Evolutionary conservation across 768 basidiomycete species (phyloP).

Genomic region (Kwoniella heveanensis): DNA sequence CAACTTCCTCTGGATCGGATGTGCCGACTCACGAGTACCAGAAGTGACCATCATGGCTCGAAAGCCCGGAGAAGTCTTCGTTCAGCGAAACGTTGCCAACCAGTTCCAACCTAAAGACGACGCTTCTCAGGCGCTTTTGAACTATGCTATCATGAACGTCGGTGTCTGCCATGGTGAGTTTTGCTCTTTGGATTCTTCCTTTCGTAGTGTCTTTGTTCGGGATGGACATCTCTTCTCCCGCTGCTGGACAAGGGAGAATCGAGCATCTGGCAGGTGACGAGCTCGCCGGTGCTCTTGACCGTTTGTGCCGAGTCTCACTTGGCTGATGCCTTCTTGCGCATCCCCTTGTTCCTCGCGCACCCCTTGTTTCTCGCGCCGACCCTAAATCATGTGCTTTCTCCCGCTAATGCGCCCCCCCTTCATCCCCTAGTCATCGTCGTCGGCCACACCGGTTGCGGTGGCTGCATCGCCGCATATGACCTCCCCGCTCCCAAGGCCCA

Average conservation of each 20-base stretch:
- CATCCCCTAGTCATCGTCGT: constrained; percentile 68
- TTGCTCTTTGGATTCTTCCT: constrained; percentile 35
- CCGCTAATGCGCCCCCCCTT: constrained; percentile 6
- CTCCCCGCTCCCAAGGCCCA: constrained; percentile 31
- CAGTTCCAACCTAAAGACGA: constrained; percentile 74
- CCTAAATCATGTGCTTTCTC: no score
- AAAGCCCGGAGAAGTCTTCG: constrained; percentile 75
- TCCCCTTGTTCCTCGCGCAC: no score
- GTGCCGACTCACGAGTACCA: constrained; percentile 79
- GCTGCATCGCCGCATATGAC: constrained; percentile 60
- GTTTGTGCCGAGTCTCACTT: no score
- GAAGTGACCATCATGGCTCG: constrained; percentile 64
- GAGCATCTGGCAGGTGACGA: no score
- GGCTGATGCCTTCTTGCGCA: no score
- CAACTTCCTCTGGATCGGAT: constrained; percentile 55
- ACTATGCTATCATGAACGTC: constrained; percentile 71
- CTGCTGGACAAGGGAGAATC: no score
- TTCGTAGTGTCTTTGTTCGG: no score
- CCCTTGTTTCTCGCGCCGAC: not conserved
- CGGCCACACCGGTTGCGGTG: constrained; percentile 82
- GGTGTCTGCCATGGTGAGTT: constrained; percentile 76
- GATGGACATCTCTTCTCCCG: no score
- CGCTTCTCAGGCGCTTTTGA: constrained; percentile 70
- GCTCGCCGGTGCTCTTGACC: no score
- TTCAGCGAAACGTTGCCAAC: constrained; percentile 83